Conservation (phyloP, 2,329 filamentous ascomycete species). For the Microsporum canis region DNA sequence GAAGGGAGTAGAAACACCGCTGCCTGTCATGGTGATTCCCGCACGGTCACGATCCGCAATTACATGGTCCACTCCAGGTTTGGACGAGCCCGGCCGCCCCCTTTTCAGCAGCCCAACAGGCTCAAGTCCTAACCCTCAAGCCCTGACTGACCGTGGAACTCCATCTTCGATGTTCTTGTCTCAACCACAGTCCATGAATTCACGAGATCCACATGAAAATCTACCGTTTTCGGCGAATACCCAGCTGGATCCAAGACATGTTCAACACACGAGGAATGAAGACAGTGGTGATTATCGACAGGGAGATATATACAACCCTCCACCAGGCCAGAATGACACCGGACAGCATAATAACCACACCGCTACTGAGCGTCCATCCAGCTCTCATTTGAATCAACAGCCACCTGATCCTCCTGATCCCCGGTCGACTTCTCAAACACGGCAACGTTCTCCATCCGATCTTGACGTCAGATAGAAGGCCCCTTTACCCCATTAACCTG, state of each 20-base stretch:
- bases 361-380: neutral
- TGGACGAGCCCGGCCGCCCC: conserved; percentile 2
- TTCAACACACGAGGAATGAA: neutral
- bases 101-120: neutral
- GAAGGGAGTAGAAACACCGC: conserved; percentile 16
- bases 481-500: neutral
- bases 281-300: neutral
- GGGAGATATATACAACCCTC: neutral
- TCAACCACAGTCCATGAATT: neutral
- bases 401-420: neutral
- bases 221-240: neutral
- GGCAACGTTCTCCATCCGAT: neutral
- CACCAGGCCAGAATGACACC: neutral
- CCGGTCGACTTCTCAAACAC: neutral
- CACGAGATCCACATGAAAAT: neutral
- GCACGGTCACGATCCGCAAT: conserved; percentile 42
- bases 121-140: neutral
- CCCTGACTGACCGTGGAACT: neutral
- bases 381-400: neutral
- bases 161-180: neutral
- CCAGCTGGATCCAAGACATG: neutral
- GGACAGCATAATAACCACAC: neutral
- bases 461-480: neutral
- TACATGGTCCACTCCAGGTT: conserved; percentile 41
- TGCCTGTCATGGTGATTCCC: conserved; percentile 49